phyloP scores from a whole-genome alignment of 495 filamentous ascomycete species.

The Penicillium soppii region DNA sequence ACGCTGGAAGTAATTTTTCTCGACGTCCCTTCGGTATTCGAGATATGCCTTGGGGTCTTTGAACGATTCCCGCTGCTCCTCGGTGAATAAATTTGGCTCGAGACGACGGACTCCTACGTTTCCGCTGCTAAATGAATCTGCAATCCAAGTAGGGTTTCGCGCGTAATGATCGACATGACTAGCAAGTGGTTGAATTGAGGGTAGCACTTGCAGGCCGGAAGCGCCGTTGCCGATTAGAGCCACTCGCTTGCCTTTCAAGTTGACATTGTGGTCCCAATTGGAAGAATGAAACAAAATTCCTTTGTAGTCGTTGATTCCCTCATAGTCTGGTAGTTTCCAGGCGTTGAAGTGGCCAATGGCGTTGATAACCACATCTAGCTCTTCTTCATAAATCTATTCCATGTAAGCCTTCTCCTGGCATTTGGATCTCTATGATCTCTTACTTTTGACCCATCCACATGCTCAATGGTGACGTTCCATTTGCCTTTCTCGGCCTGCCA shows the following conservation, averaged over 20 bases:
- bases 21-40: constrained; percentile 48
- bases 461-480: constrained; percentile 50
- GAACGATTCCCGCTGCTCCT: constrained; percentile 49
- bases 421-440: not conserved
- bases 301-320: constrained; percentile 48
- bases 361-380: constrained; percentile 58
- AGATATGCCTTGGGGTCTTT: constrained; percentile 50
- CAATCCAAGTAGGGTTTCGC: constrained; percentile 69
- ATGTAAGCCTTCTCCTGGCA: not conserved
- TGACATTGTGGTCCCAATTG: constrained; percentile 50
- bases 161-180: constrained; percentile 63
- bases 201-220: constrained; percentile 55
- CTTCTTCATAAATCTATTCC: constrained; percentile 47
- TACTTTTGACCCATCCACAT: constrained; percentile 36
- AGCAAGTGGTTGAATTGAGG: constrained; percentile 56
- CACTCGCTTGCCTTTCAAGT: constrained; percentile 52
- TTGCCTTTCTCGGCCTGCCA: constrained; percentile 53
- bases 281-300: constrained; percentile 54
- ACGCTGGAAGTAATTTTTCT: constrained; percentile 56
- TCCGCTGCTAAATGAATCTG: constrained; percentile 48
- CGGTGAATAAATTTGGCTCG: constrained; percentile 48
- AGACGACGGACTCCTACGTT: constrained; percentile 35
- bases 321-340: constrained; percentile 52
- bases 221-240: constrained; percentile 64
- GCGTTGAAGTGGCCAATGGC: constrained; percentile 58